Percentiles rank a stretch among this genome's conserved stretches.
These are phyloP conservation scores for Trichoderma erinaceum DNA, from an alignment of 495 filamentous ascomycete species.

Conservation along the genomic window DNA sequence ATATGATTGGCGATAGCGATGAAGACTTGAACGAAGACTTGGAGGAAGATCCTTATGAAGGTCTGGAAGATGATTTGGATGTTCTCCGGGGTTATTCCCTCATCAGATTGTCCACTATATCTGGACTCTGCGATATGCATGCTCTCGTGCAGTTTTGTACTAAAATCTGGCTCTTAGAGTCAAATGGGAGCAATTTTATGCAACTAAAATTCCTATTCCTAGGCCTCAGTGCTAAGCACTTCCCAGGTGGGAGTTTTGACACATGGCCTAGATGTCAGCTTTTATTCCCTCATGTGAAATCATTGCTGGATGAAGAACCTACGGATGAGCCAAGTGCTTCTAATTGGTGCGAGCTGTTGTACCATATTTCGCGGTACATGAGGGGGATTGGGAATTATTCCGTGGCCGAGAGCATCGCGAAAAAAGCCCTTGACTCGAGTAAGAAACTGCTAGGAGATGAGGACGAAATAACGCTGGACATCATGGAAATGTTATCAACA, in stretches of 20 bases:
- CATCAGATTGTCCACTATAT: constrained; percentile 18
- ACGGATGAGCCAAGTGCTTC: too few species aligned
- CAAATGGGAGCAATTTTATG: constrained; percentile 24
- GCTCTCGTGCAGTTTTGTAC: constrained; percentile 39
- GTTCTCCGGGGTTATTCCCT: constrained; percentile 40
- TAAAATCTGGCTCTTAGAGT: constrained; percentile 39
- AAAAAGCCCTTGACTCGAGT: too few species aligned
- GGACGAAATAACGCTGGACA: constrained; percentile 8
- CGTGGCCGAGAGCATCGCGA: too few species aligned
- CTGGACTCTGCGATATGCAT: constrained; percentile 29
- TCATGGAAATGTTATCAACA: constrained; percentile 26
- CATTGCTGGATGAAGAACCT: too few species aligned
- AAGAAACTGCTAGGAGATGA: too few species aligned
- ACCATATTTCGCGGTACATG: too few species aligned
- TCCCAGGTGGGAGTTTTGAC: too few species aligned
- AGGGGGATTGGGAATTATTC: too few species aligned
- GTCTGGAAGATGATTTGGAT: constrained; percentile 32
- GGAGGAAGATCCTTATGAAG: constrained; percentile 17
- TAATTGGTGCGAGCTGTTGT: too few species aligned
- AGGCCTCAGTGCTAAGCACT: too few species aligned
- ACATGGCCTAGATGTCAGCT: too few species aligned
- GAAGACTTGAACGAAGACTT: constrained; percentile 16
- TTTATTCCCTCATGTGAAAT: too few species aligned
- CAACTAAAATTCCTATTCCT: not conserved
- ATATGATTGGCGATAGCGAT: constrained; percentile 25